phyloP scores from a whole-genome alignment of 805 yeast genomes.

The Wickerhamiella occidentalis region DNA sequence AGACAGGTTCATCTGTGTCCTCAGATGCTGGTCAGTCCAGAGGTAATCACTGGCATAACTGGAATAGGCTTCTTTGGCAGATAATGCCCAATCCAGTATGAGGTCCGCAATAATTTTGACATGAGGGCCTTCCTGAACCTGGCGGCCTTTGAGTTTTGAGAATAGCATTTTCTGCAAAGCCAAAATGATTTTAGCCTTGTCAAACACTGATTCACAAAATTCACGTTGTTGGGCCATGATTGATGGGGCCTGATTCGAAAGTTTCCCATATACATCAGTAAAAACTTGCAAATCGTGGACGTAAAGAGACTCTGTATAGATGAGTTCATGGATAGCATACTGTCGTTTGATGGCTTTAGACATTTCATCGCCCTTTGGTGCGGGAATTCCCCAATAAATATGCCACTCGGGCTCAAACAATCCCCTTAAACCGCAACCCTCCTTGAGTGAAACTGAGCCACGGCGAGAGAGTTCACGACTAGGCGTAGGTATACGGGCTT shows the following conservation, averaged over 20 bases:
- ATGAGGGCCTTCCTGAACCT: slow-evolving; percentile 53
- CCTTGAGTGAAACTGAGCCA: slow-evolving; percentile 9
- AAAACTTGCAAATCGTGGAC: slow-evolving; percentile 56
- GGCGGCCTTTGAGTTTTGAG: slow-evolving; percentile 45
- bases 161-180: slow-evolving; percentile 44
- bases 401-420: slow-evolving; percentile 23
- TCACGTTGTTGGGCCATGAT: slow-evolving; percentile 40
- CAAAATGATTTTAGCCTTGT: slow-evolving; percentile 43
- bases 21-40: slow-evolving; percentile 32
- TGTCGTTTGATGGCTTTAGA: slow-evolving; percentile 34
- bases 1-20: slow-evolving; percentile 32
- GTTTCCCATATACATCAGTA: slow-evolving; percentile 43
- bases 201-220: slow-evolving; percentile 48
- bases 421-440: slow-evolving; percentile 9
- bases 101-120: slow-evolving; percentile 46
- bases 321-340: slow-evolving; percentile 62
- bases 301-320: slow-evolving; percentile 58
- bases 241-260: slow-evolving; percentile 32
- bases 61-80: slow-evolving; percentile 43
- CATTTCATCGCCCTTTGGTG: slow-evolving; percentile 13
- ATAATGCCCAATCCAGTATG: slow-evolving; percentile 50
- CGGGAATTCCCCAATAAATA: slow-evolving; percentile 19
- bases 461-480: slow-evolving; percentile 1
- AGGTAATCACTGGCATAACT: slow-evolving; percentile 41
- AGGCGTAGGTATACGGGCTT: slow-evolving; percentile 1